Conservation (phyloP, 1,284 basidiomycete genomes). For the Ustilago vetiveriae region DNA sequence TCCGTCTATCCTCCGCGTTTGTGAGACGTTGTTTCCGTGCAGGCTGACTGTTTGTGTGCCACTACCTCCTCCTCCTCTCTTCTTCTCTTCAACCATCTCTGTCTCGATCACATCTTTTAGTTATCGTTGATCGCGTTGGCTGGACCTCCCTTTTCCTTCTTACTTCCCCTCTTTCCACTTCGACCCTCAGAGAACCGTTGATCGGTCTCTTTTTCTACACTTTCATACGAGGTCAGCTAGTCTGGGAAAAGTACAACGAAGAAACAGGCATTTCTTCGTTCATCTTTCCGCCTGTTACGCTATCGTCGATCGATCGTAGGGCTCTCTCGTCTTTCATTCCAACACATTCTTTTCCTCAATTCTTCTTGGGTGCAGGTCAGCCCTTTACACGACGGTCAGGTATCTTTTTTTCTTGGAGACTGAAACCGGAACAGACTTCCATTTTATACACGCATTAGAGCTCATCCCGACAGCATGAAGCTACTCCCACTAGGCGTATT, state of each 20-base stretch:
- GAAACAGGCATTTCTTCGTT: constrained; percentile 6
- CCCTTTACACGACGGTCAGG: constrained; percentile 8
- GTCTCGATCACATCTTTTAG: constrained; percentile 3
- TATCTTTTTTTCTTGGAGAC: background rate
- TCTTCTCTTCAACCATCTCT: constrained; percentile 5
- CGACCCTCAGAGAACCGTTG: constrained; percentile 17
- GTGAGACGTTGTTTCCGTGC: no score
- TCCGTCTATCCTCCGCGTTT: background rate
- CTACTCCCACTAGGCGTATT: constrained; percentile 25
- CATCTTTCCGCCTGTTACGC: background rate
- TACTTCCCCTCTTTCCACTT: constrained; percentile 9
- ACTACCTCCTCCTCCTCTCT: constrained; percentile 10
- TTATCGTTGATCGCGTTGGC: constrained; percentile 11
- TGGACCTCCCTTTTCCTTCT: constrained; percentile 5
- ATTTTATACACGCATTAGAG: background rate
- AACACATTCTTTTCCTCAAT: constrained; percentile 2
- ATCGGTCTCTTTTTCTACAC: constrained; percentile 11
- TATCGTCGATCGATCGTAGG: constrained; percentile 24
- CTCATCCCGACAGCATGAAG: constrained; percentile 18
- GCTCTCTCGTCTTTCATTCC: constrained; percentile 11
- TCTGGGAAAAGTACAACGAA: constrained; percentile 1
- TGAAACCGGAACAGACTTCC: no score
- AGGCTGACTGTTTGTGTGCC: no score
- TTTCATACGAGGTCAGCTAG: constrained; percentile 6
- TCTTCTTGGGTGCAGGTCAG: constrained; percentile 25